Conservation (phyloP, 352 stramenopile species). For the Plasmopara muralis region DNA sequence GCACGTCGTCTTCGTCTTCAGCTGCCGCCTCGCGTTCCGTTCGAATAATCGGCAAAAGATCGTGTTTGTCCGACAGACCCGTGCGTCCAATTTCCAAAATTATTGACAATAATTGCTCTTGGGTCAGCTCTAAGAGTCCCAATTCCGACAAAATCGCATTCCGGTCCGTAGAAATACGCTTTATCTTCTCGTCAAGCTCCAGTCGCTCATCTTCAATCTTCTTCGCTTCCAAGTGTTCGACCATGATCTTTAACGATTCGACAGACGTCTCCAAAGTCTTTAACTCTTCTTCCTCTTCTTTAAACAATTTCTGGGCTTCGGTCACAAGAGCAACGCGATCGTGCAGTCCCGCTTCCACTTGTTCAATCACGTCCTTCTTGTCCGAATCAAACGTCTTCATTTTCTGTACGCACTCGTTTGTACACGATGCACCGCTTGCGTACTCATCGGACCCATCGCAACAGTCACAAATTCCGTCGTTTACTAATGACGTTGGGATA, state of each 20-base stretch:
- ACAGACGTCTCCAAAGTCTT: constrained; percentile 22
- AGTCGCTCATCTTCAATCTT: constrained; percentile 38
- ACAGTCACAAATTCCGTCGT: constrained; percentile 96
- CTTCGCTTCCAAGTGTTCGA: constrained; percentile 35
- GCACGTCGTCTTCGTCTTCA: constrained; percentile 27
- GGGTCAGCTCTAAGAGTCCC: constrained; percentile 48
- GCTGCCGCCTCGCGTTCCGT: constrained; percentile 32
- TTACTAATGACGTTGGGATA: constrained; percentile 60
- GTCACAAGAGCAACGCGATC: constrained; percentile 31
- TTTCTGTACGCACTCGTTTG: constrained; percentile 26
- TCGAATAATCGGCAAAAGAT: constrained; percentile 47
- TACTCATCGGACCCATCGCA: constrained; percentile 94
- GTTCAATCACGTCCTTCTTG: constrained; percentile 57
- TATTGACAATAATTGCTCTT: constrained; percentile 51
- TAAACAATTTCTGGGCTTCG: constrained; percentile 29
- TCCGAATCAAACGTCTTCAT: constrained; percentile 41
- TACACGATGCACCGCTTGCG: constrained; percentile 30
- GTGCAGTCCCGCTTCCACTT: constrained; percentile 60
- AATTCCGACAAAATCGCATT: constrained; percentile 42
- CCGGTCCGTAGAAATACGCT: constrained; percentile 37
- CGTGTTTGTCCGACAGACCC: constrained; percentile 36
- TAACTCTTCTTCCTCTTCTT: constrained; percentile 27
- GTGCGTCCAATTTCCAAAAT: constrained; percentile 53
- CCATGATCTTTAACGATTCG: constrained; percentile 25
- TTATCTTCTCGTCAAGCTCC: constrained; percentile 43